Conservation (phyloP, 2,329 filamentous ascomycete genomes). For the Colletotrichum sp. region DNA sequence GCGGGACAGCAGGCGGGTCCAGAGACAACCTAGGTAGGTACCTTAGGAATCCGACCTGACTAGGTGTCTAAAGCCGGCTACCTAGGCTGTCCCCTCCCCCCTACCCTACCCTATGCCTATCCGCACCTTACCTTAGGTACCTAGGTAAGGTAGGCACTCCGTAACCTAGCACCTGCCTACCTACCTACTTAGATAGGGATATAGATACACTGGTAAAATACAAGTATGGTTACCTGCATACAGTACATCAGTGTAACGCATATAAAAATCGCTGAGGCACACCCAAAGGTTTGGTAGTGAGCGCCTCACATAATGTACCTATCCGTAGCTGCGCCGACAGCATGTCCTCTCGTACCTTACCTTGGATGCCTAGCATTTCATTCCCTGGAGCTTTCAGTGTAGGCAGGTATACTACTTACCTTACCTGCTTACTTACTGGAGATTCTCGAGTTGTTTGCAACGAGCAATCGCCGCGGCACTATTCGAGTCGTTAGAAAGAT, state of each 20-base stretch:
- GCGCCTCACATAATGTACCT: not conserved
- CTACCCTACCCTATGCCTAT: not conserved
- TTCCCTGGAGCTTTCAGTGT: not conserved
- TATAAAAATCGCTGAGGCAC: not conserved
- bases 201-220: not conserved
- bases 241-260: not conserved
- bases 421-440: not conserved
- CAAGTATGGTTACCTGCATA: not conserved
- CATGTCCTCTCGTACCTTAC: not conserved
- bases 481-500: not conserved
- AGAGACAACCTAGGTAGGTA: not conserved
- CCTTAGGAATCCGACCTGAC: not conserved
- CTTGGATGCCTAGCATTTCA: not conserved
- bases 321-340: not conserved
- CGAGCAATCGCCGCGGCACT: not conserved
- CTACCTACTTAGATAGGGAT: not conserved
- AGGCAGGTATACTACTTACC: not conserved
- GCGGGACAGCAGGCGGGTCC: conserved; percentile 15
- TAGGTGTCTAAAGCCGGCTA: not conserved
- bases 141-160: not conserved
- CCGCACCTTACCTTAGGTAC: not conserved
- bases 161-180: not conserved
- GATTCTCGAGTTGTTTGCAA: not conserved
- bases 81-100: no score
- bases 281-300: not conserved